These are phyloP conservation scores for Medakamo hakoo DNA, from an alignment of 139 green algal genomes.

Conservation along the genomic window DNA sequence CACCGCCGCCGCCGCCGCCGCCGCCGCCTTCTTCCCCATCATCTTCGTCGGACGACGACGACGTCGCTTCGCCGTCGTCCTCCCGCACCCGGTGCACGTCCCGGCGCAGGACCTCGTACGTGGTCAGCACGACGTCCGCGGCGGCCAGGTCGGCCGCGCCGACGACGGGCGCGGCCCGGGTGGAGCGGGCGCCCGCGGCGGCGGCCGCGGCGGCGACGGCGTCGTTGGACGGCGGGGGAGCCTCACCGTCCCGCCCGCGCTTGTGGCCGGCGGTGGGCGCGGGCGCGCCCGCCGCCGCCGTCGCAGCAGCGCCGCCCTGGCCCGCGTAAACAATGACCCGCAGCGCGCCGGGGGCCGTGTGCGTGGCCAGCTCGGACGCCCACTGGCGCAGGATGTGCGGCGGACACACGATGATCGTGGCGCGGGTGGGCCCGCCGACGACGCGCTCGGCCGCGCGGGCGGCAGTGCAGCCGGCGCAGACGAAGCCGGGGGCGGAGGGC, in stretches of 20 bases:
- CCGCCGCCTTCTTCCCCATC: neutral
- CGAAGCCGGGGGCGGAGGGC: neutral
- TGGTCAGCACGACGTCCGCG: slow-evolving; percentile 81
- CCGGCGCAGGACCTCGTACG: slow-evolving; percentile 58
- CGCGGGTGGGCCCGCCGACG: slow-evolving; percentile 26
- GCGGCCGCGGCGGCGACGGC: too few species aligned
- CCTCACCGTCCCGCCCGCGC: neutral
- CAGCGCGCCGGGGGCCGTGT: slow-evolving; percentile 26
- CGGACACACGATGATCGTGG: slow-evolving; percentile 83
- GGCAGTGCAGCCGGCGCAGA: neutral
- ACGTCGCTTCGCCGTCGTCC: neutral
- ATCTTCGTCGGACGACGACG: slow-evolving; percentile 4
- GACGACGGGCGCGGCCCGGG: slow-evolving; percentile 16
- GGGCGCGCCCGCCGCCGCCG: too few species aligned
- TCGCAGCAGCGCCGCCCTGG: slow-evolving; percentile 19
- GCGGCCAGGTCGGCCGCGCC: slow-evolving; percentile 47
- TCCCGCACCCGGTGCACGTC: slow-evolving; percentile 48
- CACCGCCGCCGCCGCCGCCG: neutral
- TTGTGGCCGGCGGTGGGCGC: neutral
- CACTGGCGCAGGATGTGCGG: slow-evolving; percentile 75
- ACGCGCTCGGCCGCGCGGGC: too few species aligned
- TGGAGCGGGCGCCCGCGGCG: too few species aligned
- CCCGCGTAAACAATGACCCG: slow-evolving; percentile 49
- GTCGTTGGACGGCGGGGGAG: too few species aligned
- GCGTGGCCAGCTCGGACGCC: slow-evolving; percentile 25